phyloP scores from a whole-genome alignment of 2,329 filamentous ascomycete species.

The Aureobasidium sp. region DNA sequence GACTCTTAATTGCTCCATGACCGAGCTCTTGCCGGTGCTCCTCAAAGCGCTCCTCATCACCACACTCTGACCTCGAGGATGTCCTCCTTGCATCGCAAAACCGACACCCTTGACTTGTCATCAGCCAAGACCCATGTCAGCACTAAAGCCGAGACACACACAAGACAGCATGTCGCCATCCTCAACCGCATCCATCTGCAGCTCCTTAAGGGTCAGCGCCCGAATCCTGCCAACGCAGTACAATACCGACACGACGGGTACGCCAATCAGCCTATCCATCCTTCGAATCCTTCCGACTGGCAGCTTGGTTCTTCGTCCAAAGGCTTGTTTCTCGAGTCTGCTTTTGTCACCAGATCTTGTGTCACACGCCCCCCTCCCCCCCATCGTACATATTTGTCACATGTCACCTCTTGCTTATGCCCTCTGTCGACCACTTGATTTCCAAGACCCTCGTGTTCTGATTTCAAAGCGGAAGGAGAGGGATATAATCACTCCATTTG shows the following conservation, averaged over 20 bases:
- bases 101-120: constrained; percentile 57
- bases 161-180: neutral
- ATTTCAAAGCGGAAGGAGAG: neutral
- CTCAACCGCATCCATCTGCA: neutral
- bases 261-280: neutral
- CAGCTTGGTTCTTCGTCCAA: neutral
- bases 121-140: neutral
- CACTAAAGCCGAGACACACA: neutral
- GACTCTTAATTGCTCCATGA: constrained; percentile 54
- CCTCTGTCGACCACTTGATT: neutral
- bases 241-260: neutral
- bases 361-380: neutral
- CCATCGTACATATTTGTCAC: neutral
- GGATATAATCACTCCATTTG: neutral
- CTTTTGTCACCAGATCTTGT: neutral
- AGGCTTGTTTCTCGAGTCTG: neutral
- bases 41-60: constrained; percentile 70
- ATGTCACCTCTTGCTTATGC: neutral
- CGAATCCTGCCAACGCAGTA: neutral
- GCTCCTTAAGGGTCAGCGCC: neutral
- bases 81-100: constrained; percentile 59
- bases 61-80: constrained; percentile 60
- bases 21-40: constrained; percentile 63
- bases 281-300: neutral
- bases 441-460: neutral